These are phyloP conservation scores for Oryza coarctata DNA, from an alignment of 176 grass and related monocot genomes.

Conservation along the genomic window DNA sequence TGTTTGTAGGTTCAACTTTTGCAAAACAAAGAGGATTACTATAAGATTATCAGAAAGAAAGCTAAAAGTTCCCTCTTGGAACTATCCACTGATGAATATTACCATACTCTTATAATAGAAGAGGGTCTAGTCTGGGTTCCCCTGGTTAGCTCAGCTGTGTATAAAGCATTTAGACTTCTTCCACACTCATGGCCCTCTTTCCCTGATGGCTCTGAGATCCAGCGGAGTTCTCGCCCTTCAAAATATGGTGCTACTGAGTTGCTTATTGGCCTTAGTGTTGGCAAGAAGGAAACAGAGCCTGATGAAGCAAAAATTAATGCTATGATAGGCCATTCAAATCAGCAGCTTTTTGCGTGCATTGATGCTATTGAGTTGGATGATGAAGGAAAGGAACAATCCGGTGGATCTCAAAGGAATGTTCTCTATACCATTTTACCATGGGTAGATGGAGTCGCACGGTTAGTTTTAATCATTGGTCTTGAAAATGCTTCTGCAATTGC, in stretches of 20 bases:
- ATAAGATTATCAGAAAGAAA: slow-evolving; percentile 66
- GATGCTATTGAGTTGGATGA: slow-evolving; percentile 69
- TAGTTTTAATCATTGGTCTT: slow-evolving; percentile 74
- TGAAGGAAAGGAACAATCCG: slow-evolving; percentile 46
- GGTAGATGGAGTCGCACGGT: slow-evolving; percentile 63
- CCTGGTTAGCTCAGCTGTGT: slow-evolving; percentile 58
- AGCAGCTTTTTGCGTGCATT: slow-evolving; percentile 71
- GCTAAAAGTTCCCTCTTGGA: slow-evolving; percentile 55
- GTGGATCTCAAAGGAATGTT: slow-evolving; percentile 41
- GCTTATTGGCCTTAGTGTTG: slow-evolving; percentile 63
- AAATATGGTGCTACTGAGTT: slow-evolving; percentile 77
- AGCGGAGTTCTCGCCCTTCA: slow-evolving; percentile 49
- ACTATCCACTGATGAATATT: slow-evolving; percentile 53
- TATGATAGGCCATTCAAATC: slow-evolving; percentile 70
- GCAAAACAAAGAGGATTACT: slow-evolving; percentile 53
- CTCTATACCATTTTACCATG: slow-evolving; percentile 68
- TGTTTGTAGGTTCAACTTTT: slow-evolving; percentile 52
- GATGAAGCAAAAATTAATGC: slow-evolving; percentile 64
- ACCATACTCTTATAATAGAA: slow-evolving; percentile 55
- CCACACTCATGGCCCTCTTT: slow-evolving; percentile 80
- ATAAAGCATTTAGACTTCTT: slow-evolving; percentile 55
- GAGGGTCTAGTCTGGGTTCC: slow-evolving; percentile 69
- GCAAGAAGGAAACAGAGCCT: slow-evolving; percentile 42
- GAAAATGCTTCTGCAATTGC: slow-evolving; percentile 60
- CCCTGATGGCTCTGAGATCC: slow-evolving; percentile 70